phyloP scores from a whole-genome alignment of 1,139 yeast species.

The Taphrina betulina region DNA sequence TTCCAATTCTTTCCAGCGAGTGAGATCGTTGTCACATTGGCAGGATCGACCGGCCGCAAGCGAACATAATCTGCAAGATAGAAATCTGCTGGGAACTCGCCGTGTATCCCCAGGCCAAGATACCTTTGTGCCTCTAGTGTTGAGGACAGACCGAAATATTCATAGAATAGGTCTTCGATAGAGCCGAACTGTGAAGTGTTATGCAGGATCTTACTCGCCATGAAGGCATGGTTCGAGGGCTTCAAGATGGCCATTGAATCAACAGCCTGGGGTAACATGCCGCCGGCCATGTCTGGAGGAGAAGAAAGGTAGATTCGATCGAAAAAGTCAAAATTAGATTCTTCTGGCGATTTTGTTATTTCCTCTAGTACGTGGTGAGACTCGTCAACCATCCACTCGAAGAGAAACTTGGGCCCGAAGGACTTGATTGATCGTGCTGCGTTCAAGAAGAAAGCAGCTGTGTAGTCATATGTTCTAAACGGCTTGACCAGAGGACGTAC shows the following conservation, averaged over 20 bases:
- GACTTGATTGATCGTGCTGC: slow-evolving; percentile 23
- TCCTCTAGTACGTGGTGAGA: slow-evolving; percentile 19
- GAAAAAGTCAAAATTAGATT: slow-evolving; percentile 20
- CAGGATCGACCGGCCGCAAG: slow-evolving; percentile 21
- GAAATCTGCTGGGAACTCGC: slow-evolving; percentile 2
- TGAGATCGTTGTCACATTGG: slow-evolving; percentile 8
- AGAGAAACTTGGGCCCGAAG: slow-evolving; percentile 4
- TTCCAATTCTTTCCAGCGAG: slow-evolving; percentile 21
- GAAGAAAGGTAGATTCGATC: slow-evolving; percentile 20
- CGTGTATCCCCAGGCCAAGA: slow-evolving; percentile 19
- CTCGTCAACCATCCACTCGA: slow-evolving; percentile 28
- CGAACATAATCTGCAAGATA: slow-evolving; percentile 7
- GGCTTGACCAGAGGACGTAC: slow-evolving; percentile 11
- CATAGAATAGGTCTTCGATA: slow-evolving; percentile 5
- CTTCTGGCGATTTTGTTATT: slow-evolving; percentile 20
- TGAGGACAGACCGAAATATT: slow-evolving; percentile 2
- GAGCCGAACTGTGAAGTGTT: slow-evolving; percentile 12
- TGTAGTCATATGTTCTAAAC: slow-evolving; percentile 18
- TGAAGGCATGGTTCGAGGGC: slow-evolving; percentile 13
- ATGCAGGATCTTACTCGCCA: slow-evolving; percentile 22
- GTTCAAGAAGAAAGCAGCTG: slow-evolving; percentile 20
- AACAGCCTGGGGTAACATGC: slow-evolving; percentile 18
- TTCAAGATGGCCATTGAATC: slow-evolving; percentile 15
- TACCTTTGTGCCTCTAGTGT: slow-evolving; percentile 9
- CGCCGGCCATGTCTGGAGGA: slow-evolving; percentile 19